Percentiles rank a stretch among this genome's conserved stretches.
Evolutionary conservation across 2,329 filamentous ascomycete species (phyloP).

Genomic region (Aciculosporium take): DNA sequence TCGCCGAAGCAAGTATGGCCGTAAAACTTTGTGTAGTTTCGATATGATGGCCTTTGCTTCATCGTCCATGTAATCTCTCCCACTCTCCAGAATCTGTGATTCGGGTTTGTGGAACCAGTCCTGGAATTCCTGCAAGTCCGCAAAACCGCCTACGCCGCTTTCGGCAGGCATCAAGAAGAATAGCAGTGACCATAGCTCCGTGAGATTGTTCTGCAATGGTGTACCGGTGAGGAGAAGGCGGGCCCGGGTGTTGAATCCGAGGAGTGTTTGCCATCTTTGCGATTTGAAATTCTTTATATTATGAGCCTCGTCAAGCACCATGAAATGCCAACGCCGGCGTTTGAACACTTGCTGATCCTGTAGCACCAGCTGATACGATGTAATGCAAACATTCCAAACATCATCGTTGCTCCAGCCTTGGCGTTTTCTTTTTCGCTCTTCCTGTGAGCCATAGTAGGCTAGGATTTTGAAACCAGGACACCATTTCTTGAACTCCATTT

Average conservation of each 20-base stretch:
- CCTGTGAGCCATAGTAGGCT: constrained; percentile 87
- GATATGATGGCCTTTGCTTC: constrained; percentile 84
- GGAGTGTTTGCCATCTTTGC: constrained; percentile 86
- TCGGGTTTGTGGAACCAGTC: constrained; percentile 93
- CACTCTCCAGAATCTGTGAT: constrained; percentile 90
- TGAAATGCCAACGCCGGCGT: constrained; percentile 86
- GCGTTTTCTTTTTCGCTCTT: constrained; percentile 82
- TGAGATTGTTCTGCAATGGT: constrained; percentile 90
- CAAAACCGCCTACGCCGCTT: constrained; percentile 76
- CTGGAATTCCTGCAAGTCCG: constrained; percentile 88
- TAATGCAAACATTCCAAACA: constrained; percentile 94
- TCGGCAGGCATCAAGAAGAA: constrained; percentile 94
- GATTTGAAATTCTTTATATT: constrained; percentile 99
- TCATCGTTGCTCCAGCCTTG: constrained; percentile 89
- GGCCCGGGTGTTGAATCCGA: constrained; percentile 83
- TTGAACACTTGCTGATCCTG: constrained; percentile 93
- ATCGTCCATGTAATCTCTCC: constrained; percentile 83
- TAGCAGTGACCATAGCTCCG: constrained; percentile 89
- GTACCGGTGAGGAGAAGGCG: constrained; percentile 85
- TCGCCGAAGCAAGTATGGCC: constrained; percentile 79
- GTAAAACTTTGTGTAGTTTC: constrained; percentile 84
- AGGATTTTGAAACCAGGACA: constrained; percentile 95
- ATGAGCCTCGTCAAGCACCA: constrained; percentile 95
- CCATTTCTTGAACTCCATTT: constrained; percentile 99
- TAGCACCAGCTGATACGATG: constrained; percentile 89